Conservation (phyloP, 2,329 filamentous ascomycete genomes). For the Stemphylium vesicarium region DNA sequence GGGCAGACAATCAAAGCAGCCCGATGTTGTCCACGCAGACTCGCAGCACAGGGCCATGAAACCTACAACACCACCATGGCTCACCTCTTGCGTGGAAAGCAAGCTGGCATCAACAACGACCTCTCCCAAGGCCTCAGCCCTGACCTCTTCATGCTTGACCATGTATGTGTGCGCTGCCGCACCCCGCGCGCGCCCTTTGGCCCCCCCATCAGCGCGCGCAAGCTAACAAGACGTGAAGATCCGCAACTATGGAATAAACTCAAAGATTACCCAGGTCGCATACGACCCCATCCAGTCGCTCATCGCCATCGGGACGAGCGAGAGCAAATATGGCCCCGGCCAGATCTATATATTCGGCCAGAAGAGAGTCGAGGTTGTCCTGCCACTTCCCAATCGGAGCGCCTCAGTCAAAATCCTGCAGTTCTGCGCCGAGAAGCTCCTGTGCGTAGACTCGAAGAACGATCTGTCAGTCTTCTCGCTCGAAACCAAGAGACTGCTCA, state of each 20-base stretch:
- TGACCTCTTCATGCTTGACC: conserved; percentile 81
- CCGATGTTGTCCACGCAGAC: conserved; percentile 6
- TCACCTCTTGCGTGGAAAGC: conserved; percentile 87
- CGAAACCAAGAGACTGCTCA: conserved; percentile 69
- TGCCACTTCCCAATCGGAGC: conserved; percentile 69
- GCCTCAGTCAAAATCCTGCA: conserved; percentile 79
- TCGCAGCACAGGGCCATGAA: conserved; percentile 36
- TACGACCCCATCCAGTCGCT: conserved; percentile 96
- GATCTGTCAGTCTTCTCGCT: conserved; percentile 86
- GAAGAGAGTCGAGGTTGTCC: conserved; percentile 76
- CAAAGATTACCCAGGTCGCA: conserved; percentile 74
- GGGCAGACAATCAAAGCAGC: conserved; percentile 18
- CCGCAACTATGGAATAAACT: conserved; percentile 63
- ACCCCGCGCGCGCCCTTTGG: conserved; percentile 10
- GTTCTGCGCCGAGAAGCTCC: conserved; percentile 84
- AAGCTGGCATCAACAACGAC: conserved; percentile 90
- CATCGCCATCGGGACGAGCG: conserved; percentile 86
- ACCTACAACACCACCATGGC: conserved; percentile 66
- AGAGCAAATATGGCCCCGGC: conserved; percentile 83
- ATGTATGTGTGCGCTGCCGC: conserved; percentile 59
- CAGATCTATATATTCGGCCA: conserved; percentile 90
- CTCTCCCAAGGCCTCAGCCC: conserved; percentile 81
- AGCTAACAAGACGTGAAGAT: conserved; percentile 36
- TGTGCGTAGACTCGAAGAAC: conserved; percentile 85
- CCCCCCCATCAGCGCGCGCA: conserved; percentile 4